Base-by-base conservation (phyloP, 2,329 filamentous ascomycete genomes). In the Leptographium radiaticola region DNA sequence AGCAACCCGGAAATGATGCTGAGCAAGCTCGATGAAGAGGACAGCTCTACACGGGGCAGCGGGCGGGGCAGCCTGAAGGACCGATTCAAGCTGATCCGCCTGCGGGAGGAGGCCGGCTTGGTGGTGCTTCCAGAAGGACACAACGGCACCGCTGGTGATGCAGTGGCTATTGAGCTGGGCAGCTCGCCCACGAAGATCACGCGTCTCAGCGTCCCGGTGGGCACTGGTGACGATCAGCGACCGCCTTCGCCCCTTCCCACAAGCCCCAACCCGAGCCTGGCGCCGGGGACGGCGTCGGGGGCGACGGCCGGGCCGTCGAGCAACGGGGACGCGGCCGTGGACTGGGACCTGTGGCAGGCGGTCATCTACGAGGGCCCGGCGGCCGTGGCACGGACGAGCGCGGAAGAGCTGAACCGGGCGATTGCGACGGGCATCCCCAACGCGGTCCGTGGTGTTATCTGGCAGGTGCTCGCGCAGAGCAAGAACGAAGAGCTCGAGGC, bases 271-370 rank as follows among this genome's bases (percentile, higher is more conserved):
- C 75, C 77, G 5, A 81, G 77, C 54, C 72, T 96, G 46, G 83
- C 89, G 1, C 90, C 90, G 0, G 90, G 90, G 1, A 96, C 90
- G 1, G 89, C 86, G 9, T 84, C 88, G 12, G 90, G 91, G 7
- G 81, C 90, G 44, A 84, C 84, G 30, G 82, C 84, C 25, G 87
- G 87, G 1, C 86, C 86, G 10, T 84, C 87, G 4, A 81, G 83
- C 25, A 76, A 83, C 58, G 70, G 72, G 15, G 87, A 90, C 62
- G 74, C 75, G 16, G 8, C 49, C 1, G 93, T 98, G n/a, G 89
- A 98, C 65, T 98, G 93, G 93, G 93, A 98, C 67, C 72, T 98
- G 42, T 98, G 93, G 93, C 91, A 98, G 66, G 82, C 86, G 30
- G 86, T 98, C 5, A 93, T 98, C 38, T 94, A 96, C 60, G 88